phyloP scores from a whole-genome alignment of 768 basidiomycete species.

The Serendipita indica region DNA sequence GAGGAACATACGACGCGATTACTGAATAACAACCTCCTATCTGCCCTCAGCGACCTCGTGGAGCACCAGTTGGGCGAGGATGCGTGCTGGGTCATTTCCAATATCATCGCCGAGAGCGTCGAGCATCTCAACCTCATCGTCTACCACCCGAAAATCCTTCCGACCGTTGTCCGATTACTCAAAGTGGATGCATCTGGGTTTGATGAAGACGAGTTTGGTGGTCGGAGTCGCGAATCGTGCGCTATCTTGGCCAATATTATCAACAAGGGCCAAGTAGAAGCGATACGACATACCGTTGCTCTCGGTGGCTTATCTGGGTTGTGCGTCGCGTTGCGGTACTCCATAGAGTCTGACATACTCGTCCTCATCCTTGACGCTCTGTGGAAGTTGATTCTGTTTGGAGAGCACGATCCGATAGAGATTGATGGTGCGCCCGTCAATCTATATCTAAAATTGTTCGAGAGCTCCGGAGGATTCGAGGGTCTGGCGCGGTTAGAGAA shows the following conservation, averaged over 20 bases:
- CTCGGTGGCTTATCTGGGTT: not conserved
- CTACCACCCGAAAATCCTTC: not conserved
- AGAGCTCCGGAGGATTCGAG: not conserved
- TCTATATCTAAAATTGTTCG: constrained; percentile 5
- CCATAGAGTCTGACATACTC: not conserved
- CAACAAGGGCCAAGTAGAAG: not conserved
- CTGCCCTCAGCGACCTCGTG: not conserved
- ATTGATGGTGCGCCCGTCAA: not conserved
- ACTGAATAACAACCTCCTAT: not conserved
- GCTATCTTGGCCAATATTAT: not conserved
- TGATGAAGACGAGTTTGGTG: constrained; percentile 4
- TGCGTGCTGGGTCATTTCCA: constrained; percentile 2
- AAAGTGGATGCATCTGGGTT: not conserved
- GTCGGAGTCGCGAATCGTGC: not conserved
- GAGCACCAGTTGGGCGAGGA: constrained; percentile 8
- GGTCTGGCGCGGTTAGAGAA: not conserved
- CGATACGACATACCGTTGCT: not conserved
- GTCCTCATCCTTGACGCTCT: constrained; percentile 4
- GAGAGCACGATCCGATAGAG: not conserved
- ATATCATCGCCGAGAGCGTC: constrained; percentile 2
- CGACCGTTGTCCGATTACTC: constrained; percentile 1
- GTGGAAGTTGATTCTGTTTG: not conserved
- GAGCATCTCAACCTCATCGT: not conserved
- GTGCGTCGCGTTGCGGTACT: not conserved
- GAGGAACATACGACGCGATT: not conserved